Conservation (phyloP, 2,329 filamentous ascomycete species). For the Macroventuria anomochaeta region DNA sequence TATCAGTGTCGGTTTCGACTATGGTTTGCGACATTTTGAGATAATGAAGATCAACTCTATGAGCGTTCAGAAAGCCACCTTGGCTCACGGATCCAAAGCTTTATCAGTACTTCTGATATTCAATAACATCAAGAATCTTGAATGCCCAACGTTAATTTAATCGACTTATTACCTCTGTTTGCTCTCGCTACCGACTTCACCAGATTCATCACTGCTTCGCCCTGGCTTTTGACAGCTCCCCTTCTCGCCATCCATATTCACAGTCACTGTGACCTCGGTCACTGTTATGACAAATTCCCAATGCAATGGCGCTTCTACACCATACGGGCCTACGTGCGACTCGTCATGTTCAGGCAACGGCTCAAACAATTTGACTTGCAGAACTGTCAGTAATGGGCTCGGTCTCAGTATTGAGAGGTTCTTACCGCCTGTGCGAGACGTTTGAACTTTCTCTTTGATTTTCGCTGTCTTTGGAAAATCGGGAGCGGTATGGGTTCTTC, state of each 20-base stretch:
- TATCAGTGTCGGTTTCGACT: no score
- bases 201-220: not conserved
- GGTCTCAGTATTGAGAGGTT: no score
- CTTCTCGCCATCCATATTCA: not conserved
- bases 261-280: not conserved
- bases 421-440: not conserved
- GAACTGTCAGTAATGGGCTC: not conserved
- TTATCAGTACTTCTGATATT: no score
- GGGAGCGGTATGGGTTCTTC: not conserved
- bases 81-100: no score
- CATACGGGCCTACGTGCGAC: slow-evolving; percentile 18
- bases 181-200: not conserved
- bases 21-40: no score
- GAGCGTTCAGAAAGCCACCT: no score
- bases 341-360: slow-evolving; percentile 18
- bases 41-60: no score
- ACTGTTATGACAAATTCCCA: slow-evolving; percentile 13
- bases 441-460: not conserved
- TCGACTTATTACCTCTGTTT: not conserved
- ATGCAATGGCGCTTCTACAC: slow-evolving; percentile 16
- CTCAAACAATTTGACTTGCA: not conserved
- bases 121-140: no score
- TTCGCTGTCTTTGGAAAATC: not conserved
- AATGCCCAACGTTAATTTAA: no score
- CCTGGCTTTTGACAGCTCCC: not conserved